These are phyloP conservation scores for Dimocarpus longan DNA, from an alignment of 345 rosid genomes.

Conservation along the genomic window DNA sequence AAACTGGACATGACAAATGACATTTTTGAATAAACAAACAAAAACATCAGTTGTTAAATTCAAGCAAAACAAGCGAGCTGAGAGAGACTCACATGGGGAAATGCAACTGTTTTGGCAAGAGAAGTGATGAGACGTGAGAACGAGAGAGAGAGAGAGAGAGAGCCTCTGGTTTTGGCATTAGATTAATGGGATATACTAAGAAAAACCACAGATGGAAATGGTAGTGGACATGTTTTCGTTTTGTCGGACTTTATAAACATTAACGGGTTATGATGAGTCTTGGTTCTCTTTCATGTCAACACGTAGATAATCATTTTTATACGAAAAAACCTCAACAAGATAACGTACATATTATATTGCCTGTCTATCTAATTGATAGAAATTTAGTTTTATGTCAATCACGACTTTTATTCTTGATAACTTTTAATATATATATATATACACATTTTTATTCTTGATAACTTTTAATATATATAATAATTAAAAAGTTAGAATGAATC, in stretches of 20 bases:
- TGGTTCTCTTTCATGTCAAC: constrained; percentile 25
- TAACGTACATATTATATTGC: no score
- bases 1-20: constrained; percentile 11
- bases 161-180: constrained; percentile 17
- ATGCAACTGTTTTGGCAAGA: constrained; percentile 19
- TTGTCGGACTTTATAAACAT: constrained; percentile 43
- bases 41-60: constrained; percentile 12
- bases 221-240: constrained; percentile 43
- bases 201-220: constrained; percentile 39
- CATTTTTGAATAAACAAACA: not conserved
- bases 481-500: no score
- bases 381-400: no score
- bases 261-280: constrained; percentile 8
- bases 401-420: no score
- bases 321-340: no score
- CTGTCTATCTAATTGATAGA: no score
- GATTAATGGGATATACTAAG: constrained; percentile 23
- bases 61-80: constrained; percentile 12
- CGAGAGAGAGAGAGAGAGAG: constrained; percentile 1
- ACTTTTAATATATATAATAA: no score
- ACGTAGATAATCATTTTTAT: constrained; percentile 25
- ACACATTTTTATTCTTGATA: no score
- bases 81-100: constrained; percentile 38
- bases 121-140: not conserved
- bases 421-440: no score